Evolutionary conservation across 176 grass and related monocot species (phyloP), one percentile per base, ranked within the genome.

Genomic region (Olyra latifolia): DNA sequence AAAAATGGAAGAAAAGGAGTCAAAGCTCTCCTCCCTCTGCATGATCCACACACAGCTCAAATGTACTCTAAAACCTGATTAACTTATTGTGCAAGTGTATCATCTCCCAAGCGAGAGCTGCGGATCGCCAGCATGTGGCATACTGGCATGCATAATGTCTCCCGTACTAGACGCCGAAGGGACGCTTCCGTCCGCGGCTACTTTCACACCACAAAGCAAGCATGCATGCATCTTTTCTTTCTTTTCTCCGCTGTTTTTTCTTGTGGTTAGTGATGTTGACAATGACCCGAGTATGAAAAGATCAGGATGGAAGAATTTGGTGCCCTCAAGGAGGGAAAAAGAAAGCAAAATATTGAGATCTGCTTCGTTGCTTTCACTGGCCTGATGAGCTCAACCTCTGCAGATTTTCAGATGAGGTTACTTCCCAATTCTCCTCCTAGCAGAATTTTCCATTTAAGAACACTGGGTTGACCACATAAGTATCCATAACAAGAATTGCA

Each of bases 291-390:
- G 81, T 75, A 86, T 46, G 42, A 53, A 38, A 73, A 86, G 58
- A 66, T 73, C 76, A 86, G 76, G 59, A 39, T 71, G 68, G 68
- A 67, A 66, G 69, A 80, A 80, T 80, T 68, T 74, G 76, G 80
- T 86, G 40, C 69, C 60, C 24, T 35, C 39, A 38, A 49, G 63
- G 6, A 56, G 35, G 58, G n/a, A 57, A 69, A 29, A 8, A 75
- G 14, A 46, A 24, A 13, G 15, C 68, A 53, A 40, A 38, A 15
- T 57, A 45, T 56, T 62, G 20, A 64, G 55, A 66, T 23, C 1
- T 64, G 57, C 60, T 14, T 9, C n/a, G 66, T 83, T 62, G 85
- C 62, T 82, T 58, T 74, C 48, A 20, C 23, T 63, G 75, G 60
- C 43, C 43, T 62, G 16, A 41, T 43, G 61, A 80, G 41, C 43